Evolutionary conservation across 192 early-diverging fungal genomes (phyloP).

Genomic region (Pilobolus umbonatus): DNA sequence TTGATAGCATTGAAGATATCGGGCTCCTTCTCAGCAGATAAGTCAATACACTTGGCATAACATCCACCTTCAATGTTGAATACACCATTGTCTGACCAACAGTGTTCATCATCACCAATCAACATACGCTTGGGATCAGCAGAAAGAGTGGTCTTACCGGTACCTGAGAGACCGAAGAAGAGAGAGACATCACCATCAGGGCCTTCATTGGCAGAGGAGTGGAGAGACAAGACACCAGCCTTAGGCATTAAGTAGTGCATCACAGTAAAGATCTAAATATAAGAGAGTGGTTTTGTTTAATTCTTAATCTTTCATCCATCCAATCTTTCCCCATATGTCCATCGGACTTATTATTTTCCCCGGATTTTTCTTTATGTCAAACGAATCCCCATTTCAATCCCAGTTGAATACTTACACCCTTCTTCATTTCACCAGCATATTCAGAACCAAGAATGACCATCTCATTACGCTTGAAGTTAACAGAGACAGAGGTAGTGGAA

Average conservation of each 20-base stretch:
- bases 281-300: background rate
- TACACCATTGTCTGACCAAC: constrained; percentile 90
- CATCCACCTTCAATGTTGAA: constrained; percentile 99
- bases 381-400: constrained; percentile 77
- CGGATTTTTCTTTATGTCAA: constrained; percentile 94
- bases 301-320: no score
- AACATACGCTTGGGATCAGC: constrained; percentile 87
- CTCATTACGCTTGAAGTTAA: constrained; percentile 86
- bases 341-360: background rate
- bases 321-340: no score
- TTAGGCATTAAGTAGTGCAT: constrained; percentile 99
- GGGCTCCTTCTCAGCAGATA: constrained; percentile 94
- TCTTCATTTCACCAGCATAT: constrained; percentile 47
- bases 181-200: constrained; percentile 81
- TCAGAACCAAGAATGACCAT: constrained; percentile 97
- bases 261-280: constrained; percentile 70
- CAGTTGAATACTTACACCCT: constrained; percentile 46
- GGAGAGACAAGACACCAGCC: constrained; percentile 78
- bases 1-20: constrained; percentile 95
- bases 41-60: constrained; percentile 94
- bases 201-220: constrained; percentile 91
- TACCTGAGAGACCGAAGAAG: constrained; percentile 97
- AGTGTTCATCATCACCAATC: constrained; percentile 99
- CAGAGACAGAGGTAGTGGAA: constrained; percentile 81
- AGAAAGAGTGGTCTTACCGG: constrained; percentile 97